phyloP scores from a whole-genome alignment of 495 filamentous ascomycete species.

The Lasiosphaeriaceae sp. region DNA sequence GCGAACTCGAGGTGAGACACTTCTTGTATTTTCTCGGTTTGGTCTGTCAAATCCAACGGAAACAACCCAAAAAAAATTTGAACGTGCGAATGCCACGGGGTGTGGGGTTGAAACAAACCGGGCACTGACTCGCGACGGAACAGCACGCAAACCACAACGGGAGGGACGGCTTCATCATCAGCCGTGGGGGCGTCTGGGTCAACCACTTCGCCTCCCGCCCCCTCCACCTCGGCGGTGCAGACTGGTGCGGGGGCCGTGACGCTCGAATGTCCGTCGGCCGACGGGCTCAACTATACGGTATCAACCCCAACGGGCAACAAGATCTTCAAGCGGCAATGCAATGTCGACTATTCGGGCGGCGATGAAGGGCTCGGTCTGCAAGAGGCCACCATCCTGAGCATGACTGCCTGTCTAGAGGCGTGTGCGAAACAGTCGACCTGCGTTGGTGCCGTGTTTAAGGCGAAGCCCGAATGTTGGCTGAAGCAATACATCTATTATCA shows the following conservation, averaged over 20 bases:
- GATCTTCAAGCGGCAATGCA: slow-evolving; percentile 14
- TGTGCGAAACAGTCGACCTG: slow-evolving; percentile 14
- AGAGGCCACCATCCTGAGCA: background rate
- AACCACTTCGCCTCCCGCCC: background rate
- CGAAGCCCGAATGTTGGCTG: slow-evolving; percentile 16
- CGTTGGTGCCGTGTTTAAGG: slow-evolving; percentile 15
- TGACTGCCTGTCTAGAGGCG: slow-evolving; percentile 15
- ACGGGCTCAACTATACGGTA: slow-evolving; percentile 14
- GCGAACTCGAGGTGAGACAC: slow-evolving; percentile 1
- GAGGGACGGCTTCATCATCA: no score
- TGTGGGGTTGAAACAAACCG: background rate
- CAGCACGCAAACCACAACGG: background rate
- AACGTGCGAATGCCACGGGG: background rate
- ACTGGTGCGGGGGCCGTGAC: background rate
- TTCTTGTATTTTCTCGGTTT: background rate
- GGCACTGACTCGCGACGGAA: background rate
- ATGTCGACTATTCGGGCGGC: slow-evolving; percentile 13
- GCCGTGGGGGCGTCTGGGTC: background rate
- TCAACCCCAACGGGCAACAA: background rate
- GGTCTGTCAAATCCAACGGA: background rate
- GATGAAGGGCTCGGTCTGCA: slow-evolving; percentile 9
- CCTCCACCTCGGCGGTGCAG: background rate
- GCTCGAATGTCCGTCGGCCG: slow-evolving; percentile 12
- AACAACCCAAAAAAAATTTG: background rate
- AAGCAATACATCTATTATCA: slow-evolving; percentile 17